A percentile compares a stretch with the other conserved stretches of the same genome.
phyloP scores from a whole-genome alignment of 2,329 filamentous ascomycete species.

The Pyricularia grisea region DNA sequence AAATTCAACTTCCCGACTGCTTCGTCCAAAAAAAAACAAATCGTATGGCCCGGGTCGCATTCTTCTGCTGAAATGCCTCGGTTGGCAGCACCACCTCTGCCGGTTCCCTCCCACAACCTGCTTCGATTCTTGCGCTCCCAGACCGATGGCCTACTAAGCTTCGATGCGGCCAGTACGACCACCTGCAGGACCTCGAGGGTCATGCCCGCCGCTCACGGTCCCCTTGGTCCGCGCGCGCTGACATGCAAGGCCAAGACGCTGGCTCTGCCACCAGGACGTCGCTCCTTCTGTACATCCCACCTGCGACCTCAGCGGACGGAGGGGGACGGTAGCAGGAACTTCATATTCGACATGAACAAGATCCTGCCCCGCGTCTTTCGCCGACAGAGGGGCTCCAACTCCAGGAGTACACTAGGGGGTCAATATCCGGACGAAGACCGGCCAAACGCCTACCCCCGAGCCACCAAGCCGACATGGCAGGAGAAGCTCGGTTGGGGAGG shows the following conservation, averaged over 20 bases:
- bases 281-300: background rate
- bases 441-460: slow-evolving; percentile 8
- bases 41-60: background rate
- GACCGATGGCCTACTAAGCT: slow-evolving; percentile 47
- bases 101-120: slow-evolving; percentile 46
- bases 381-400: slow-evolving; percentile 4
- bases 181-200: slow-evolving; percentile 6
- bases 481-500: slow-evolving; percentile 36
- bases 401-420: background rate
- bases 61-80: slow-evolving; percentile 31
- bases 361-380: background rate
- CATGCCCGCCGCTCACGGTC: slow-evolving; percentile 7
- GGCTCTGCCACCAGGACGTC: background rate
- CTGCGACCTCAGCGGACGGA: background rate
- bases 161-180: background rate
- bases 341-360: background rate
- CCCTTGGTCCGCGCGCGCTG: slow-evolving; percentile 3
- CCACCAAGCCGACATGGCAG: slow-evolving; percentile 28
- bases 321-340: background rate
- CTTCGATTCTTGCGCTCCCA: slow-evolving; percentile 67
- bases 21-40: background rate
- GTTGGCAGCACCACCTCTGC: slow-evolving; percentile 26
- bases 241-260: background rate
- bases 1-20: background rate
- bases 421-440: background rate